These are phyloP conservation scores for Acer saccharum DNA, from an alignment of 345 rosid genomes.

Conservation along the genomic window DNA sequence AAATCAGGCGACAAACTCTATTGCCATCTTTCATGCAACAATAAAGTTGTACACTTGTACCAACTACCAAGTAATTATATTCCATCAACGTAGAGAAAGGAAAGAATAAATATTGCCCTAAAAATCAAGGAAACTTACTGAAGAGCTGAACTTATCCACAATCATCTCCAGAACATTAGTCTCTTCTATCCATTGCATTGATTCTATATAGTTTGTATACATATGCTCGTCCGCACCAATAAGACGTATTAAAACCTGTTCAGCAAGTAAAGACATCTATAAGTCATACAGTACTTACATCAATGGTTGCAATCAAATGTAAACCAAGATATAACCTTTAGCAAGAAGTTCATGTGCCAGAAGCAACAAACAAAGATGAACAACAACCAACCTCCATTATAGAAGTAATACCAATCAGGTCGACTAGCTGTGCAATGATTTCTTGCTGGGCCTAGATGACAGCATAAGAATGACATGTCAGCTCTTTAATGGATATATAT, in stretches of 20 bases:
- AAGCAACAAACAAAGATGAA: conserved; percentile 25
- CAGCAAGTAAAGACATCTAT: conserved; percentile 19
- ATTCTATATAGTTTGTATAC: conserved; percentile 65
- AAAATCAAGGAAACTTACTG: conserved; percentile 54
- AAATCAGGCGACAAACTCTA: conserved; percentile 3
- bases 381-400: conserved; percentile 82
- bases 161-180: conserved; percentile 89
- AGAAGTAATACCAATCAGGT: conserved; percentile 90
- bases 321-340: conserved; percentile 8
- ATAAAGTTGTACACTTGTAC: neutral
- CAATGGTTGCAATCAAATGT: conserved; percentile 2
- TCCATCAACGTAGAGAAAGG: neutral
- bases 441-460: conserved; percentile 72
- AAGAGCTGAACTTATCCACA: conserved; percentile 85
- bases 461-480: conserved; percentile 22
- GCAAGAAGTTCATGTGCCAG: conserved; percentile 7
- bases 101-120: neutral
- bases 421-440: conserved; percentile 69
- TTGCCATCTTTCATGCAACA: neutral
- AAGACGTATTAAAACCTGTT: conserved; percentile 81
- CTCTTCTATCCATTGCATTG: conserved; percentile 89
- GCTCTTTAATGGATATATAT: neutral
- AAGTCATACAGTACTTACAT: neutral
- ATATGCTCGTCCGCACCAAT: conserved; percentile 91
- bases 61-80: neutral